Evolutionary conservation across 176 grass and related monocot genomes (phyloP).

Genomic region (Puya raimondii): DNA sequence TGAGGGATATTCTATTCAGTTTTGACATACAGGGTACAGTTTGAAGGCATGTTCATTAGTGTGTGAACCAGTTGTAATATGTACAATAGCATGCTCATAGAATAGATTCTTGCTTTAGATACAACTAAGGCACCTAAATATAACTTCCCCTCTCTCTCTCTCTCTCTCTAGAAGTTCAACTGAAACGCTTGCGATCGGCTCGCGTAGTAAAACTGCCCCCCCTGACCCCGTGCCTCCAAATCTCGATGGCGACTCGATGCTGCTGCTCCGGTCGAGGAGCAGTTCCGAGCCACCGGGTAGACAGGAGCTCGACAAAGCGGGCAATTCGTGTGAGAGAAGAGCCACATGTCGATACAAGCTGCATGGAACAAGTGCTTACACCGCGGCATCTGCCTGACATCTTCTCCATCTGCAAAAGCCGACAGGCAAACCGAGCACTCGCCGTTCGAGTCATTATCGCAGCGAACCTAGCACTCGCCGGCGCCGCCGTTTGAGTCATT

Average conservation of each 20-base stretch:
- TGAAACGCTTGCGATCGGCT: too few relatives aligned
- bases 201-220: neutral
- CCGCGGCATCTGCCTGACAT: conserved; percentile 1
- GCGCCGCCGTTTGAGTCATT: neutral
- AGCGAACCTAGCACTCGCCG: neutral
- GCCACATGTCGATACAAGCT: conserved; percentile 26
- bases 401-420: conserved; percentile 15
- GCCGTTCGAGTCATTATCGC: neutral
- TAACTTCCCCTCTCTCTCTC: too few relatives aligned
- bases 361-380: conserved; percentile 34
- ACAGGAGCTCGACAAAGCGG: conserved; percentile 23
- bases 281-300: too few relatives aligned
- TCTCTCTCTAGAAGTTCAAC: too few relatives aligned
- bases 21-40: too few relatives aligned
- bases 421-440: conserved; percentile 28
- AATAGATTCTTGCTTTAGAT: too few relatives aligned
- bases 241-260: neutral
- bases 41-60: too few relatives aligned
- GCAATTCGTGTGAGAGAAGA: conserved; percentile 15
- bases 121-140: too few relatives aligned
- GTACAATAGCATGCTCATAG: too few relatives aligned
- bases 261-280: too few relatives aligned
- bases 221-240: neutral
- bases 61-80: too few relatives aligned
- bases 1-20: too few relatives aligned